phyloP scores from a whole-genome alignment of 129 eudicot species.

The Ambrosia trifida region DNA sequence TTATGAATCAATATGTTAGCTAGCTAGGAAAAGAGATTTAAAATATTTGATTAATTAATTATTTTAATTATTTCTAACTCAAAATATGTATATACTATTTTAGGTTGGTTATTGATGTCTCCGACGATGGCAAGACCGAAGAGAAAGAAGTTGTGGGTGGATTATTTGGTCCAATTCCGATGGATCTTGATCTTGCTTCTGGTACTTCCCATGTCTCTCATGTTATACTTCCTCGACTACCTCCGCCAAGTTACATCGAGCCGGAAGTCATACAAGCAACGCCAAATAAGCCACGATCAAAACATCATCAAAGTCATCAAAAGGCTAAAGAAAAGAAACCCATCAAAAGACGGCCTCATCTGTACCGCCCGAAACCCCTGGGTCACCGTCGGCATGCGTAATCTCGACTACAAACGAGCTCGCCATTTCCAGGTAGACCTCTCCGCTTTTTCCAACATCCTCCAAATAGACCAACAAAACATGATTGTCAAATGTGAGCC shows the following conservation, averaged over 20 bases:
- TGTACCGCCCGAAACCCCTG: conserved; percentile 86
- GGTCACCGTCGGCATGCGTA: conserved; percentile 89
- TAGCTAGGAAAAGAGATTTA: conserved; percentile 90
- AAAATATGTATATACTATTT: too few species aligned
- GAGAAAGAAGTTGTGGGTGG: conserved; percentile 79
- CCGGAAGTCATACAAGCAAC: conserved; percentile 62
- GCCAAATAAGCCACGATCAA: conserved; percentile 61
- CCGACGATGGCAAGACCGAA: conserved; percentile 55
- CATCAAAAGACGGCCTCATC: conserved; percentile 73
- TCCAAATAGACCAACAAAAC: conserved; percentile 58
- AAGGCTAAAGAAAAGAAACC: conserved; percentile 65
- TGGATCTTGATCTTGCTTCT: conserved; percentile 71
- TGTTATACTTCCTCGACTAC: conserved; percentile 55
- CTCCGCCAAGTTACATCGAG: conserved; percentile 59
- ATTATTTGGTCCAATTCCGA: conserved; percentile 69
- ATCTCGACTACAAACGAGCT: conserved; percentile 87
- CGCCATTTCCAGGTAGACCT: conserved; percentile 82
- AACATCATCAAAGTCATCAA: conserved; percentile 63
- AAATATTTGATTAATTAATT: conserved; percentile 87
- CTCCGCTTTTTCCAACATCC: conserved; percentile 65
- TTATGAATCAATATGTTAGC: too few species aligned
- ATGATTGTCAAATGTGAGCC: conserved; percentile 81
- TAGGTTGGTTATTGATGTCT: too few species aligned
- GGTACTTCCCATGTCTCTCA: conserved; percentile 71
- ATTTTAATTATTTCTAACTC: too few species aligned